Percentiles rank a stretch among this genome's conserved stretches.
Conservation (phyloP, 768 basidiomycete genomes). For the Serendipita sp. region DNA sequence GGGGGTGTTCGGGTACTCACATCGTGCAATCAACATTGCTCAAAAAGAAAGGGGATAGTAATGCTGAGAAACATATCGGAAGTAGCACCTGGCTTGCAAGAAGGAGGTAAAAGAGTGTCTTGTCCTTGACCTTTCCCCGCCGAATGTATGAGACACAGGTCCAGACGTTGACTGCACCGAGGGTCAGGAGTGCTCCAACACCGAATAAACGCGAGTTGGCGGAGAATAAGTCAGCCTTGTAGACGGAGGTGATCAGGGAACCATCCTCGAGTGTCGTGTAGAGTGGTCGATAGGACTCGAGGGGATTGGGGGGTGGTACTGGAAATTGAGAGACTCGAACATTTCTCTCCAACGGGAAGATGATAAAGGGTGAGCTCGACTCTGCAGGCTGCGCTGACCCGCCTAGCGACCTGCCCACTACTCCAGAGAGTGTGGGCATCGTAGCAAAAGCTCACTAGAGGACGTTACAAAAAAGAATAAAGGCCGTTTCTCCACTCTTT, state of each 20-base stretch:
- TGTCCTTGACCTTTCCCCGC: slow-evolving; percentile 39
- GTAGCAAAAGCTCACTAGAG: no score
- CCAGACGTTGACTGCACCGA: slow-evolving; percentile 38
- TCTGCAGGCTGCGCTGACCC: background rate
- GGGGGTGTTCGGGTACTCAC: slow-evolving; percentile 25
- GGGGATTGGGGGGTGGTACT: slow-evolving; percentile 22
- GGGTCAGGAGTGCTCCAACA: slow-evolving; percentile 30
- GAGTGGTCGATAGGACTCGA: slow-evolving; percentile 28
- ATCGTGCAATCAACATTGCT: slow-evolving; percentile 26
- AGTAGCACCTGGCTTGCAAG: slow-evolving; percentile 39
- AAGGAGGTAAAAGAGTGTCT: slow-evolving; percentile 40
- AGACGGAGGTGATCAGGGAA: slow-evolving; percentile 37
- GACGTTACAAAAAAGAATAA: no score
- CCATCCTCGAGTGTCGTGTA: slow-evolving; percentile 37
- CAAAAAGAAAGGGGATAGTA: slow-evolving; percentile 33
- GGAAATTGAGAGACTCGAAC: slow-evolving; percentile 30
- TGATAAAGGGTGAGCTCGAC: background rate
- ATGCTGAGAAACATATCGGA: slow-evolving; percentile 26
- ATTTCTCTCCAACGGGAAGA: slow-evolving; percentile 17
- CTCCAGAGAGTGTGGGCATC: no score
- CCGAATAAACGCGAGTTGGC: slow-evolving; percentile 31
- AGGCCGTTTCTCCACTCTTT: no score
- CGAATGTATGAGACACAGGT: slow-evolving; percentile 36
- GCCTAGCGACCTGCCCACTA: background rate
- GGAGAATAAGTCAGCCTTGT: slow-evolving; percentile 26